phyloP scores from a whole-genome alignment of 805 yeast genomes.

The Cephaloascus albidus region DNA sequence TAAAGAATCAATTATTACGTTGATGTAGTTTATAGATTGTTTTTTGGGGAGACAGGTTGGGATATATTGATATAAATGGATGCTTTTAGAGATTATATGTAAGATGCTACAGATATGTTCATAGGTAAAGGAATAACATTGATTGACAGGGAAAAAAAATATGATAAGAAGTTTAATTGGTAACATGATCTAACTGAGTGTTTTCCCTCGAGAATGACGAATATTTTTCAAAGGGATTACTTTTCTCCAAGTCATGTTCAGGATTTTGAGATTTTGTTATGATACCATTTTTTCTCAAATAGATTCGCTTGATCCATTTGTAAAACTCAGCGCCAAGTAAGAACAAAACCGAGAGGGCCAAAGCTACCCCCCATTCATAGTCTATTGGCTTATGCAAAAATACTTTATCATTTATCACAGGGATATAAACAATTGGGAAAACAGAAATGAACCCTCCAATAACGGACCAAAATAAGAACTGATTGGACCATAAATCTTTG shows the following conservation, averaged over 20 bases:
- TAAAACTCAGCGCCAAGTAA: conserved; percentile 55
- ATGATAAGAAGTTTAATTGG: no score
- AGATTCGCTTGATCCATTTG: conserved; percentile 57
- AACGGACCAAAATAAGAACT: conserved; percentile 77
- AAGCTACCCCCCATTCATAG: conserved; percentile 74
- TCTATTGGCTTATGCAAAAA: conserved; percentile 65
- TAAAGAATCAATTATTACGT: conserved; percentile 37
- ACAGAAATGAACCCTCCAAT: conserved; percentile 59
- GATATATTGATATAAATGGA: no score
- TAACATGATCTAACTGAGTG: no score
- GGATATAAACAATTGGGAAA: conserved; percentile 80
- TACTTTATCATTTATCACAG: conserved; percentile 73
- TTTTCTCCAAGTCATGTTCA: conserved; percentile 53
- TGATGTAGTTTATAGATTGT: no score
- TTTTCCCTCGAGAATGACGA: conserved; percentile 48
- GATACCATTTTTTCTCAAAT: conserved; percentile 23
- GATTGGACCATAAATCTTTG: conserved; percentile 62
- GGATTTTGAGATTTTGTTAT: conserved; percentile 39
- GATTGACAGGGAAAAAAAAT: no score
- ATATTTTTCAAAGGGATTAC: conserved; percentile 53
- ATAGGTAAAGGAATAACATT: no score
- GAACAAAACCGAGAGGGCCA: conserved; percentile 50
- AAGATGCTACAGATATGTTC: no score
- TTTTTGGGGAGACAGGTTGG: no score
- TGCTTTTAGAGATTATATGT: no score